These are phyloP conservation scores for Trematosphaeria pertusa DNA, from an alignment of 2,329 filamentous ascomycete genomes.

Conservation along the genomic window DNA sequence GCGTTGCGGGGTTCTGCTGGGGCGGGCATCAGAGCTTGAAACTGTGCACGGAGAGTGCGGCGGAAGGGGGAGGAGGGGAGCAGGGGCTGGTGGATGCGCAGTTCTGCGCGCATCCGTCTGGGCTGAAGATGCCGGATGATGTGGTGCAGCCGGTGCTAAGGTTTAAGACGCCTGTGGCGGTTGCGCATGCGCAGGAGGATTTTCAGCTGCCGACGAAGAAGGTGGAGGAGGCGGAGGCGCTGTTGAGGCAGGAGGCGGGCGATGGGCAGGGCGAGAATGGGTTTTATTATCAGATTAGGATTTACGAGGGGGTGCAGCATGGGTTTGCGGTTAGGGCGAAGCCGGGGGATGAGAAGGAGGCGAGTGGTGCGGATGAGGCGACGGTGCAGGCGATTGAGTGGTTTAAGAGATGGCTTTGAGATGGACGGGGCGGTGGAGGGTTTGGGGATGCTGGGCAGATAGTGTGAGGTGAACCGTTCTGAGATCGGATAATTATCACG, in stretches of 20 bases:
- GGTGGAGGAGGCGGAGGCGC: conserved; percentile 21
- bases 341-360: conserved; percentile 24
- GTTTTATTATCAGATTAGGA: conserved; percentile 23
- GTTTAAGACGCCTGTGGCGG: conserved; percentile 19
- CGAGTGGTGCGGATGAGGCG: conserved; percentile 27
- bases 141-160: conserved; percentile 18
- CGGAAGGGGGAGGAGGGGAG: conserved; percentile 11
- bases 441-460: too few relatives aligned
- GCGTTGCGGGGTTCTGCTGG: conserved; percentile 32
- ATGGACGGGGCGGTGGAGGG: too few relatives aligned
- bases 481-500: too few relatives aligned
- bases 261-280: conserved; percentile 23
- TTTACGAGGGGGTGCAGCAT: conserved; percentile 27
- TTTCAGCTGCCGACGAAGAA: conserved; percentile 17
- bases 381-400: conserved; percentile 30
- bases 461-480: too few relatives aligned
- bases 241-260: conserved; percentile 21
- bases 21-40: conserved; percentile 25
- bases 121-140: conserved; percentile 7
- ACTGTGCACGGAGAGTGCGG: conserved; percentile 8
- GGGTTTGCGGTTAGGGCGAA: conserved; percentile 34
- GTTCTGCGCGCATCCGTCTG: conserved; percentile 28
- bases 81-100: conserved; percentile 19
- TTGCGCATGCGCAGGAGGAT: conserved; percentile 29
- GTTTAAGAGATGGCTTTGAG: conserved; percentile 33